phyloP scores from a whole-genome alignment of 2,329 filamentous ascomycete genomes.

The Alternaria gaisen region DNA sequence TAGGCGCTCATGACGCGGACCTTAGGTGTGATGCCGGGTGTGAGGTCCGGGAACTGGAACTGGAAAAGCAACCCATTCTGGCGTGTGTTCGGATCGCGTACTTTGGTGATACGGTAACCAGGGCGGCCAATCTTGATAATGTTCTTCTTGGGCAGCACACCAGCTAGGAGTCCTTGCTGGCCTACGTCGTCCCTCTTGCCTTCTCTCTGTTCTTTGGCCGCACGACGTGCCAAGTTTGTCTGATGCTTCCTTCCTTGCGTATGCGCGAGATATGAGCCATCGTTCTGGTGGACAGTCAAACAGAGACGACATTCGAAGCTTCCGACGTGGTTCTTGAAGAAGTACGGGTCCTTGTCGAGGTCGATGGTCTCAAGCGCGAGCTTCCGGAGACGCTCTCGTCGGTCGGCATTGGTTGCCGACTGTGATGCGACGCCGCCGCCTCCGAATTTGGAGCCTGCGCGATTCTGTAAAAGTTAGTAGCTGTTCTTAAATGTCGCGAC shows the following conservation, averaged over 20 bases:
- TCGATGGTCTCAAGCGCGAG: constrained; percentile 99
- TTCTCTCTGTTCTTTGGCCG: constrained; percentile 93
- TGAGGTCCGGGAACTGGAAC: constrained; percentile 92
- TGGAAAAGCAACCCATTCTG: constrained; percentile 96
- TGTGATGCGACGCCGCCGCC: constrained; percentile 95
- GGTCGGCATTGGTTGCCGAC: constrained; percentile 93
- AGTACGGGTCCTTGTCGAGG: constrained; percentile 99
- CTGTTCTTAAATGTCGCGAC: constrained; percentile 10
- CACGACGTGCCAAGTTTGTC: constrained; percentile 94
- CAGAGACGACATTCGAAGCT: constrained; percentile 98
- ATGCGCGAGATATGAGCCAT: constrained; percentile 97
- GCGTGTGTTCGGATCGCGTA: constrained; percentile 84
- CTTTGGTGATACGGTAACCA: constrained; percentile 98
- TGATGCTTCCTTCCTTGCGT: constrained; percentile 99
- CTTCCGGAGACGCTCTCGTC: constrained; percentile 95
- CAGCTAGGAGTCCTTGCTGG: constrained; percentile 79
- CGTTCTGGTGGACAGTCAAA: constrained; percentile 97
- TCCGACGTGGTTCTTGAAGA: constrained; percentile 99
- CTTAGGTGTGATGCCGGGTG: constrained; percentile 75
- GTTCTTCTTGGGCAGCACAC: constrained; percentile 73
- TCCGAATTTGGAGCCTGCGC: constrained; percentile 96
- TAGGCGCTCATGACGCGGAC: constrained; percentile 98
- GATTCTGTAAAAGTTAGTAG: constrained; percentile 68
- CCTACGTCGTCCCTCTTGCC: constrained; percentile 75
- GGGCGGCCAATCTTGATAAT: constrained; percentile 94